Evolutionary conservation across 352 stramenopile genomes (phyloP), one percentile per base, ranked within the genome.

Genomic region (Globisporangium cederbergense): DNA sequence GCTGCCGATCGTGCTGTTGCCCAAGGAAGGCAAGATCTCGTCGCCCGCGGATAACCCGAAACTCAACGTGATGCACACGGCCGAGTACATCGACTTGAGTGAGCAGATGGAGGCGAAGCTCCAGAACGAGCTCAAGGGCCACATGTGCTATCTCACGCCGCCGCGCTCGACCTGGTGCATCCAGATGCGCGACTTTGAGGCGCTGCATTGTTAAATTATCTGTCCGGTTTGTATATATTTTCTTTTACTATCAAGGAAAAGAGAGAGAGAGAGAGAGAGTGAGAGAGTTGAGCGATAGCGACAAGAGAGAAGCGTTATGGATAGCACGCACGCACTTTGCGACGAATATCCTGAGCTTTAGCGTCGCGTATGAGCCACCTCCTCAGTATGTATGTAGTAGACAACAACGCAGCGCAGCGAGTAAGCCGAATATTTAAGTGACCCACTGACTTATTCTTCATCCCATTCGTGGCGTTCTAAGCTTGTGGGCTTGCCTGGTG

Each of bases 151-250:
- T 50, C 75, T 93, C 13, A 91, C 82, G 52, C 85, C 85, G 46
- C 85, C 85, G 28, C 81, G 82, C 36, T 90, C 85, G 4, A 93
- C 85, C 32, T 93, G 85, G 85, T 79, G 78, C 76, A 91, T 93
- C 65, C 85, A 93, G 62, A 93, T 89, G 78, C 82, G 86, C 38
- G 64, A 86, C 74, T 88, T 93, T 49, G 84, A 93, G 36, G 71
- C 58, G 32, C 72, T 88, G 32, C 70, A 86, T 11, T 88, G 79
- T 46, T 88, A 49, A 60, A 76, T 22, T 47, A 59, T 55, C 36
- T 42, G 45, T 58, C 18, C 16, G 18, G 20, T 58, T 45, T 52
- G 7, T 52, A 30, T 43, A 28, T 45, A n/a, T n/a, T 45, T 10
- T n/a, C 18, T 43, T 58, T 46, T 30, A 43, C 18, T 32, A 50